A percentile compares a stretch with the other conserved stretches of the same genome.
Evolutionary conservation across 1,284 basidiomycete species (phyloP).

Genomic region (Tilletia caries): DNA sequence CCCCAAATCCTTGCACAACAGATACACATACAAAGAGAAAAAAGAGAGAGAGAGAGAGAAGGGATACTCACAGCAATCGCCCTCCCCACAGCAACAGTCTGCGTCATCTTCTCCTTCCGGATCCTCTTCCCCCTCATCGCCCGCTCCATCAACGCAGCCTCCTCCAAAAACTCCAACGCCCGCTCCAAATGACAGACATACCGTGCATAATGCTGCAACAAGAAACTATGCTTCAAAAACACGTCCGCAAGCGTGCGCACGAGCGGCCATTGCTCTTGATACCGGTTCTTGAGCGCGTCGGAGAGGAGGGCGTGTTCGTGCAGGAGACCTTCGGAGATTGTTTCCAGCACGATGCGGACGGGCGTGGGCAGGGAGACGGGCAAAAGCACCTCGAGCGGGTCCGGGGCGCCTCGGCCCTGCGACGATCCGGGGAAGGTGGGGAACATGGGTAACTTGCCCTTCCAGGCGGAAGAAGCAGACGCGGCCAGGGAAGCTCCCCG

Average conservation of each 20-base stretch:
- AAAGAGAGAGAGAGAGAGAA: neutral
- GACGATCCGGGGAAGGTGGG: constrained; percentile 26
- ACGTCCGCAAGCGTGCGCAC: constrained; percentile 45
- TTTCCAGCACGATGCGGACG: constrained; percentile 33
- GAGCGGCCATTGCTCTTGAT: constrained; percentile 47
- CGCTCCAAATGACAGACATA: constrained; percentile 44
- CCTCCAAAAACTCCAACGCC: constrained; percentile 42
- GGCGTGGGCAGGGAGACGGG: constrained; percentile 36
- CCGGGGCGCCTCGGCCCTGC: constrained; percentile 19
- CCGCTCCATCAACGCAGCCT: constrained; percentile 44
- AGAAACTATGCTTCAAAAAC: constrained; percentile 35
- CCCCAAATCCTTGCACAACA: too few relatives aligned
- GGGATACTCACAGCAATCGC: constrained; percentile 37
- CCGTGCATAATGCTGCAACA: constrained; percentile 36
- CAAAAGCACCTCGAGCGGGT: constrained; percentile 26
- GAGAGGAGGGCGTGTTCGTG: constrained; percentile 37
- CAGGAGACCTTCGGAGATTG: constrained; percentile 35
- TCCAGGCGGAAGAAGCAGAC: neutral
- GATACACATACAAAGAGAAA: too few relatives aligned
- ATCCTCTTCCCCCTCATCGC: constrained; percentile 44
- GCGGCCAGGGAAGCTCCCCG: neutral
- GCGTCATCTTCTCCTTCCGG: constrained; percentile 38
- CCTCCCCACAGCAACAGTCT: constrained; percentile 41
- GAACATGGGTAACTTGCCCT: constrained; percentile 26
- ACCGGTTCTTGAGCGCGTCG: constrained; percentile 39